phyloP scores from a whole-genome alignment of 202 grass and related monocot species.

The Schoenoplectus triqueter region DNA sequence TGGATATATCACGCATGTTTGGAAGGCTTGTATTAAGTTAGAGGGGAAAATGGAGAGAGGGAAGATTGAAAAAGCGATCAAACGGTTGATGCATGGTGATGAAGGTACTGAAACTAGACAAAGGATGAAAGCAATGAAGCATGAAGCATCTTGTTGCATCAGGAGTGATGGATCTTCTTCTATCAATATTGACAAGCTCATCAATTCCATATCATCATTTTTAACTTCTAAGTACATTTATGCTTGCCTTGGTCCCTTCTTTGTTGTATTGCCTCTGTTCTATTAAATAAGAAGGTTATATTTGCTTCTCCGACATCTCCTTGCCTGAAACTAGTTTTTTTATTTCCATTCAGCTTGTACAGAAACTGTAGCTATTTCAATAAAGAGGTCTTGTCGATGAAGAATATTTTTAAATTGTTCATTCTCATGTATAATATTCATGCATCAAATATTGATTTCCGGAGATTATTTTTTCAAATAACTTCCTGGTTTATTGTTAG shows the following conservation, averaged over 20 bases:
- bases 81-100: conserved; percentile 32
- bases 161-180: conserved; percentile 44
- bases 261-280: not conserved
- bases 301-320: not conserved
- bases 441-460: no score
- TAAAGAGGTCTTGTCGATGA: not conserved
- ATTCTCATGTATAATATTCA: not conserved
- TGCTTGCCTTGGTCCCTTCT: no score
- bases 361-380: not conserved
- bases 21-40: conserved; percentile 49
- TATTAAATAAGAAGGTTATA: not conserved
- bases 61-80: conserved; percentile 27
- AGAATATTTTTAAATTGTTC: not conserved
- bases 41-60: conserved; percentile 50
- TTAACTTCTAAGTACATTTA: no score
- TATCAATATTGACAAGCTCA: conserved; percentile 23
- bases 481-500: no score
- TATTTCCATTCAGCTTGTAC: not conserved
- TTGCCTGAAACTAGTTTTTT: not conserved
- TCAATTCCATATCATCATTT: conserved; percentile 25
- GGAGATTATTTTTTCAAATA: no score
- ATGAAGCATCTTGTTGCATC: conserved; percentile 16
- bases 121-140: conserved; percentile 41
- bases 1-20: conserved; percentile 45
- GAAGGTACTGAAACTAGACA: conserved; percentile 46